A percentile compares a stretch with the other conserved stretches of the same genome.
Evolutionary conservation across 1,284 basidiomycete genomes (phyloP).

Genomic region (Ustilago esculenta): DNA sequence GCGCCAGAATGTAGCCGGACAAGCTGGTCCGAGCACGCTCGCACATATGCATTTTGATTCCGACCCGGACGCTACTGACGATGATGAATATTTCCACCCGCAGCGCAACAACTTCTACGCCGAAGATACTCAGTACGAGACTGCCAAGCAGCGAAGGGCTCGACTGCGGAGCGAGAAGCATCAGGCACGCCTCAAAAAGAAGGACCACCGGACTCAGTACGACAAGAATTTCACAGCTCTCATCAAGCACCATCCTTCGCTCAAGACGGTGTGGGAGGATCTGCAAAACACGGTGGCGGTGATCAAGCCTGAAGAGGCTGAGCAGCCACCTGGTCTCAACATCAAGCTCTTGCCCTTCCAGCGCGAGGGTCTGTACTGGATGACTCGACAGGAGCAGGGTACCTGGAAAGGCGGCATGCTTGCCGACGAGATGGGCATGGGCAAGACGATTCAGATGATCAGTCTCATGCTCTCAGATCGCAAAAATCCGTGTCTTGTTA

Average conservation of each 20-base stretch:
- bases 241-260: constrained; percentile 72
- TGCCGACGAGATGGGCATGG: constrained; percentile 92
- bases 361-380: constrained; percentile 92
- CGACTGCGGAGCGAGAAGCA: constrained; percentile 43
- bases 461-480: constrained; percentile 83
- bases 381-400: constrained; percentile 89
- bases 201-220: constrained; percentile 31
- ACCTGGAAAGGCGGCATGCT: constrained; percentile 92
- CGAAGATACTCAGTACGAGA: constrained; percentile 53
- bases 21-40: constrained; percentile 32
- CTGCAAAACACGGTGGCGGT: constrained; percentile 70
- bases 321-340: constrained; percentile 78
- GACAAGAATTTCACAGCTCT: constrained; percentile 31
- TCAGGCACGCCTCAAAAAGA: constrained; percentile 41
- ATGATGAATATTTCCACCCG: constrained; percentile 23
- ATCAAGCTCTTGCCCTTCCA: constrained; percentile 76
- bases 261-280: constrained; percentile 87
- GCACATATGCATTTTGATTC: constrained; percentile 18
- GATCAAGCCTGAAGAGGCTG: constrained; percentile 73
- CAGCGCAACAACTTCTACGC: constrained; percentile 36
- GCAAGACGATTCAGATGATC: constrained; percentile 98
- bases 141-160: constrained; percentile 51
- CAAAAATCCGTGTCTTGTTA: constrained; percentile 84
- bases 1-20: background rate
- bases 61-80: constrained; percentile 24